Base-by-base conservation (phyloP, 192 early-diverging fungal species). In the Coemansia sp. region DNA sequence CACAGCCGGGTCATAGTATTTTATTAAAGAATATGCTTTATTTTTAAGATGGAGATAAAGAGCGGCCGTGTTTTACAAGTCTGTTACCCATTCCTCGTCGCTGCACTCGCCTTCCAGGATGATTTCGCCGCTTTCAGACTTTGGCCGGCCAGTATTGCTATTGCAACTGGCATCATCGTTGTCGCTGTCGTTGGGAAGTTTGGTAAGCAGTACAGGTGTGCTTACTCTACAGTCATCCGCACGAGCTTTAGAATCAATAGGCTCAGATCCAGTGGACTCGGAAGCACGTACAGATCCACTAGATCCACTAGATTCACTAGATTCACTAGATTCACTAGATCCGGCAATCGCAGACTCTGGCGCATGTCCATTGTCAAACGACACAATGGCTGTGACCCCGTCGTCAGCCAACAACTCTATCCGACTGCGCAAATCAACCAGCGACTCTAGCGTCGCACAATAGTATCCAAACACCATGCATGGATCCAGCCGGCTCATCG, bases 391-490 rank as follows among this genome's bases (percentile, higher is more conserved):
- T 19, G 54, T 57, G 43, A 81, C 70, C 10, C 78, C 78, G 27
- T 75, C 73, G 19, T 81, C 69, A 0, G 69, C 72, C 29, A 81
- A 50, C 41, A 81, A 50, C 22, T 75, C 73, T 10, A 81, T 66
- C 15, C 73, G 68, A 52, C 69, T 71, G 41, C 78, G 73, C 49
- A 81, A 58, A 38, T 81, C 78, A 25, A 75, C 47, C 7, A 81
- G 59, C 19, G 73, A 51, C 32, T 67, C 73, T 1, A 71, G 63
- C 19, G 68, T 57, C 5, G 62, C 62, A 25, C 78, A 81, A 43
- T 81, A 95, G 68, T 96, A 99, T 2, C 94, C 95, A 65, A 96
- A 75, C 3, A 96, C 84, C 87, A 99, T 90, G 2, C 93, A 95
- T 1, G 97, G 97, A 71, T 99, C 97, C 50, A 99, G 69, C 12